phyloP scores from a whole-genome alignment of 176 grass and related monocot species.

The Zoysia pacifica region DNA sequence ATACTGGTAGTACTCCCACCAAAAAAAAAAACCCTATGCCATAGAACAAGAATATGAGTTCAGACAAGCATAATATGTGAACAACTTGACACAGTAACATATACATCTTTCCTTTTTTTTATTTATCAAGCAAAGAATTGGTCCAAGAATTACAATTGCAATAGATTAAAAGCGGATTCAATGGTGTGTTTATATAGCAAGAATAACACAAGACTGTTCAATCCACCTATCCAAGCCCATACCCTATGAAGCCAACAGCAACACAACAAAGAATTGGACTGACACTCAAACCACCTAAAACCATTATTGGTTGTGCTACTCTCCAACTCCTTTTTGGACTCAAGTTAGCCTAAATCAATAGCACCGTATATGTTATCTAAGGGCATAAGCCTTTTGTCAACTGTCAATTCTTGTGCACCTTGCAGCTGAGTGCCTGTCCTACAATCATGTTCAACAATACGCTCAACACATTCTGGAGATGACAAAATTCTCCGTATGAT shows the following conservation, averaged over 20 bases:
- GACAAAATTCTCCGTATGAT: constrained; percentile 6
- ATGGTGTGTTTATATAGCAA: constrained; percentile 10
- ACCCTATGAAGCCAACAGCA: not conserved
- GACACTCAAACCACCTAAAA: not conserved
- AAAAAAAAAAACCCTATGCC: not conserved
- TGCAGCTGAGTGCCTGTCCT: not conserved
- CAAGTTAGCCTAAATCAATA: not conserved
- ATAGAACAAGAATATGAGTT: constrained; percentile 3
- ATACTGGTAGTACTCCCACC: not conserved
- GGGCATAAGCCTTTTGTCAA: not conserved
- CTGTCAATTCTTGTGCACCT: constrained; percentile 17
- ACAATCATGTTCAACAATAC: not conserved
- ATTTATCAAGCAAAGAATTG: not conserved
- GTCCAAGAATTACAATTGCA: constrained; percentile 13
- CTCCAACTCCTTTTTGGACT: not conserved
- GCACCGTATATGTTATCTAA: not conserved
- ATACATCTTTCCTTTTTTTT: not conserved
- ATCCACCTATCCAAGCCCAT: not conserved
- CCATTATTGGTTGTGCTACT: constrained; percentile 12
- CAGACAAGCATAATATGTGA: constrained; percentile 2
- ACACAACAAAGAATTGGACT: not conserved
- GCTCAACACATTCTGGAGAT: constrained; percentile 2
- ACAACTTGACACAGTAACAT: not conserved
- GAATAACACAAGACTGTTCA: constrained; percentile 13
- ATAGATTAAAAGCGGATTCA: constrained; percentile 10